phyloP scores from a whole-genome alignment of 208 protist genomes.

The Leishmania guyanensis region DNA sequence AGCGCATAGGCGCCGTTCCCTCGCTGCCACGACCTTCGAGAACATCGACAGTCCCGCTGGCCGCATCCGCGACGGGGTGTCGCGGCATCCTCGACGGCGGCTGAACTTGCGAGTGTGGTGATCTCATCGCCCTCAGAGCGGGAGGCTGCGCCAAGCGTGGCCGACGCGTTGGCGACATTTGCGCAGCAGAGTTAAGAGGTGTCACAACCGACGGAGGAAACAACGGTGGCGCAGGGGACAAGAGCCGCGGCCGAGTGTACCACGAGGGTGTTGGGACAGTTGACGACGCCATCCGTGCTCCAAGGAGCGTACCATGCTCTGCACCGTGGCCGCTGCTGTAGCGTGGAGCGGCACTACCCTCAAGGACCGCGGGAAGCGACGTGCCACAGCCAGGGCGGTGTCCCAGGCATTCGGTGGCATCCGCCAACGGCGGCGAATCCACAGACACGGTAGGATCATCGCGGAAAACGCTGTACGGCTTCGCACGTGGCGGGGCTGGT shows the following conservation, averaged over 20 bases:
- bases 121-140: neutral
- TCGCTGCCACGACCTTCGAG: neutral
- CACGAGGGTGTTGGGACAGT: neutral
- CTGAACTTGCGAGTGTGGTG: neutral
- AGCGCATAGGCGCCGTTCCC: neutral
- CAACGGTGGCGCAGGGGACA: slow-evolving; percentile 13
- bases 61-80: neutral
- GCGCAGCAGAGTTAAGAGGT: neutral
- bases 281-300: neutral
- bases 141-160: neutral
- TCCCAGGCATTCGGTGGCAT: neutral
- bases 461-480: too few relatives aligned
- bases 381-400: neutral
- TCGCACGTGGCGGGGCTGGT: neutral
- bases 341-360: neutral
- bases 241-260: slow-evolving; percentile 22
- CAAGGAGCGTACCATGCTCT: neutral
- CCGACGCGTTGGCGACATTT: neutral
- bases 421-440: neutral
- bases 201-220: neutral
- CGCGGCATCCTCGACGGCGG: neutral
- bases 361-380: slow-evolving; percentile 21
- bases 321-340: neutral
- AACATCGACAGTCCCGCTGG: neutral
- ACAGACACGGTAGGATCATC: slow-evolving; percentile 15